phyloP scores from a whole-genome alignment of 768 basidiomycete species.

The Macrolepiota albuminosa region DNA sequence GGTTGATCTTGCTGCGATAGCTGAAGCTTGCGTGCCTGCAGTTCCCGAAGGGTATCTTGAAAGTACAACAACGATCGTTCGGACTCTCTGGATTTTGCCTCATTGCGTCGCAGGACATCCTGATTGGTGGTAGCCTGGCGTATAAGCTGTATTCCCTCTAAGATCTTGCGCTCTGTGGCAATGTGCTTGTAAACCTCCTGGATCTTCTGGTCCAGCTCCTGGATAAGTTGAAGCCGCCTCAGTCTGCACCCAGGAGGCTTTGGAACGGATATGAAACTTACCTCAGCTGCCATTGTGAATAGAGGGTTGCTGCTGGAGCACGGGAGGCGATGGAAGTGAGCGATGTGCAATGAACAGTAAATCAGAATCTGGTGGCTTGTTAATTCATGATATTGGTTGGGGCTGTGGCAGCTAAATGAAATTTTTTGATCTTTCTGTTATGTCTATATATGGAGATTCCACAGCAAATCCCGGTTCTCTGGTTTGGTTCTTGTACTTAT shows the following conservation, averaged over 20 bases:
- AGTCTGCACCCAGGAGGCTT: constrained; percentile 20
- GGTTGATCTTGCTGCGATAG: constrained; percentile 47
- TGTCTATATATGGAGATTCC: constrained; percentile 12
- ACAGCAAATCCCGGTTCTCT: not conserved
- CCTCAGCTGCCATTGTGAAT: constrained; percentile 19
- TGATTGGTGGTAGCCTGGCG: constrained; percentile 81
- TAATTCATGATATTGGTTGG: constrained; percentile 17
- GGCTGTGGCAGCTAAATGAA: constrained; percentile 19
- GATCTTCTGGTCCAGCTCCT: constrained; percentile 89
- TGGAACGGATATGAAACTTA: not conserved
- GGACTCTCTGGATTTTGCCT: constrained; percentile 83
- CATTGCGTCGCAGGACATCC: constrained; percentile 78
- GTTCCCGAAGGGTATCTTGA: constrained; percentile 77
- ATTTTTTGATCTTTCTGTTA: constrained; percentile 11
- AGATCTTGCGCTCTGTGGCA: constrained; percentile 87
- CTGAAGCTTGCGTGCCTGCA: constrained; percentile 72
- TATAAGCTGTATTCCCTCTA: constrained; percentile 77
- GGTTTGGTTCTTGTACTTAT: not conserved
- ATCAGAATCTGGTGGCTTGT: constrained; percentile 21
- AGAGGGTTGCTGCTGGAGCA: constrained; percentile 12
- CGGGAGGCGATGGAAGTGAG: constrained; percentile 11
- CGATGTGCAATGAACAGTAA: constrained; percentile 12
- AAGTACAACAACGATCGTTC: constrained; percentile 84
- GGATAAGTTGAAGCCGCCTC: constrained; percentile 14
- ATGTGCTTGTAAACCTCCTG: constrained; percentile 87